Evolutionary conservation across 495 filamentous ascomycete species (phyloP), one percentile per base, ranked within the genome.

Genomic region (Thermothielavioides terrestris): DNA sequence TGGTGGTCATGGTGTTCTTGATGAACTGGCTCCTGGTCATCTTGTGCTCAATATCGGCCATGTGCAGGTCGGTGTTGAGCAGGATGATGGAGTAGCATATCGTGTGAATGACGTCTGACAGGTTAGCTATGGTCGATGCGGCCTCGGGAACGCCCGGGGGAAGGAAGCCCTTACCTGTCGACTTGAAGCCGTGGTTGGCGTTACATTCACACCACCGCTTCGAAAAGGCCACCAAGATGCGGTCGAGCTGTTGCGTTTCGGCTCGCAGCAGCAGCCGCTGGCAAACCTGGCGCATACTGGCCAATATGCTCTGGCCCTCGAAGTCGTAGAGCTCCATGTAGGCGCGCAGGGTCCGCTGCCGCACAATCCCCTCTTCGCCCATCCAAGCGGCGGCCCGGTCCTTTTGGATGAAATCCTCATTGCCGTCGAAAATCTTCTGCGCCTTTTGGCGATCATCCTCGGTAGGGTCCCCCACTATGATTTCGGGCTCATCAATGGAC

Each of bases 231-330:
- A 89, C 86, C 57, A 99, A 67, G 28, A 99, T 89, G 4, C 92
- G 83, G 59, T 97, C 94, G 8, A 99, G 85, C 64, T 99, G 92
- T 67, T 99, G 92, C 18, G 89, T 94, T 70, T 99, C 92, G 21
- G 86, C 92, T 60, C 85, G 85, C 36, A 99, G 70, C 17, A 92
- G 75, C n/a, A 97, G 70, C 21, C 85, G 82, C 36, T 76, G 72
- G 63, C 94, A 99, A 30, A 99, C 75, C 40, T 79, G 76, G 35
- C 92, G 82, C 45, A 97, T 71, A 10, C 88, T 81, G 15, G 77
- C 69, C 34, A 97, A 76, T 41, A 97, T 86, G 64, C 89, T 94
- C 58, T 84, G 66, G 57, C 85, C 84, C 21, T 79, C 74, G 74
- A 87, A 96, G 59, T 95, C 84, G 59, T 90, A 97, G 10, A 95